Percentiles rank a stretch among this genome's conserved stretches.
Evolutionary conservation across 1,284 basidiomycete species (phyloP).

Genomic region (Porodaedalea pini): DNA sequence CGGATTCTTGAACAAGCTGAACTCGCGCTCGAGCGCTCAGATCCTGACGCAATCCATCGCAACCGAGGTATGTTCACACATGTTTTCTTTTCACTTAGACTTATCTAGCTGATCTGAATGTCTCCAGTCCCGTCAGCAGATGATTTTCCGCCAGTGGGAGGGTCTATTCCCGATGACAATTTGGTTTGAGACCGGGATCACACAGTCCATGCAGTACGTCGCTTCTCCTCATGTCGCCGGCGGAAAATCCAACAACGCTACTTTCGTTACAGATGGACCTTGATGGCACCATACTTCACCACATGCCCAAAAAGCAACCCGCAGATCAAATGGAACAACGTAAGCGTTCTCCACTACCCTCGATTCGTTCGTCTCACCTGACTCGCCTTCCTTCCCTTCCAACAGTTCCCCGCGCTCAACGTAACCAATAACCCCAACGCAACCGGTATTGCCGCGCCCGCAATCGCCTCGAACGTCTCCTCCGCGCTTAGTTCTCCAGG

Average conservation of each 20-base stretch:
- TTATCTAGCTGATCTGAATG: neutral
- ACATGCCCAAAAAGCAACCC: slow-evolving; percentile 58
- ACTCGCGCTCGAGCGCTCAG: slow-evolving; percentile 54
- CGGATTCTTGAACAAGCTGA: slow-evolving; percentile 59
- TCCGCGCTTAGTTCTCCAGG: slow-evolving; percentile 47
- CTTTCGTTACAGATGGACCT: slow-evolving; percentile 41
- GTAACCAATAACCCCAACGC: slow-evolving; percentile 32
- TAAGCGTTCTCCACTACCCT: slow-evolving; percentile 39
- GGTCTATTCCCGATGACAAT: slow-evolving; percentile 61
- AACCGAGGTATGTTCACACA: slow-evolving; percentile 42
- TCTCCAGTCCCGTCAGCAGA: slow-evolving; percentile 49
- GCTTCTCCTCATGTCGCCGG: neutral
- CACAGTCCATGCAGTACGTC: slow-evolving; percentile 48
- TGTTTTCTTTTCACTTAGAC: neutral
- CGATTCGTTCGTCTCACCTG: neutral
- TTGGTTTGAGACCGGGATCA: slow-evolving; percentile 49
- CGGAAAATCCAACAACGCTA: too few relatives aligned
- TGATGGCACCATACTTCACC: slow-evolving; percentile 55
- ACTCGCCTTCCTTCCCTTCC: neutral
- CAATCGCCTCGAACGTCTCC: slow-evolving; percentile 49
- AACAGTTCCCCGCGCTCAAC: neutral
- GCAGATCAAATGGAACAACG: slow-evolving; percentile 48
- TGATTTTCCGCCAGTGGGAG: slow-evolving; percentile 63
- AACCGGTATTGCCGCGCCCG: slow-evolving; percentile 28
- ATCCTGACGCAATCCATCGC: slow-evolving; percentile 59